A percentile compares a stretch with the other conserved stretches of the same genome.
These are phyloP conservation scores for Conticribra weissflogii DNA, from an alignment of 108 stramenopile genomes.

Conservation along the genomic window DNA sequence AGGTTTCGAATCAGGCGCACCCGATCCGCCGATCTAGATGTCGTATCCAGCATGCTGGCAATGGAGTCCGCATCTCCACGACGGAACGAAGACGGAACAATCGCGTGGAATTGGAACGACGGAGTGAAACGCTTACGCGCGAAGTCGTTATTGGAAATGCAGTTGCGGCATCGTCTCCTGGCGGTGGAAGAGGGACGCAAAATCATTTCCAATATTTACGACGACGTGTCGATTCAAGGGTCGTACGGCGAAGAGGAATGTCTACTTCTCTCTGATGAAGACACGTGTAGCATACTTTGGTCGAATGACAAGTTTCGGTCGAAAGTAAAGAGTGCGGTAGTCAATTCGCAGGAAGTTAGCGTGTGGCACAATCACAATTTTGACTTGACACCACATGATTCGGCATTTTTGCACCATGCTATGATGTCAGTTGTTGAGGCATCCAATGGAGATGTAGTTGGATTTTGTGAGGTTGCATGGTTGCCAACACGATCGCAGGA, in stretches of 20 bases:
- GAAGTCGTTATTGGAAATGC: constrained; percentile 25
- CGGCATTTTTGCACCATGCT: constrained; percentile 59
- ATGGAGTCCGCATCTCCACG: constrained; percentile 17
- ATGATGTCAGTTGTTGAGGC: constrained; percentile 72
- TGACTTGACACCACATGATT: constrained; percentile 57
- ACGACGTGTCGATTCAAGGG: background rate
- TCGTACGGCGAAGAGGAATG: constrained; percentile 21
- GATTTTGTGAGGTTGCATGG: constrained; percentile 82
- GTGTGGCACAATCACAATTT: constrained; percentile 71
- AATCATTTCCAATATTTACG: background rate
- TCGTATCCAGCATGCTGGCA: constrained; percentile 35
- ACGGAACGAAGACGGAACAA: background rate
- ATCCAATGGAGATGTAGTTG: constrained; percentile 51
- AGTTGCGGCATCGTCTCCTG: constrained; percentile 44
- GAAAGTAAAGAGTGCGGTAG: constrained; percentile 48
- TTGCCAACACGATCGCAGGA: constrained; percentile 26
- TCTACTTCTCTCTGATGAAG: constrained; percentile 9
- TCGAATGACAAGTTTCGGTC: constrained; percentile 59
- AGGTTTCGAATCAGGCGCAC: constrained; percentile 38
- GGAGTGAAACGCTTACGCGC: constrained; percentile 19
- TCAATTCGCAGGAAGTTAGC: constrained; percentile 55
- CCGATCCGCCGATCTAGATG: constrained; percentile 27
- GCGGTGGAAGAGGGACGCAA: constrained; percentile 55
- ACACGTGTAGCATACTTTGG: constrained; percentile 46
- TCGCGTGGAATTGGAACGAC: constrained; percentile 35